Base-by-base conservation (phyloP, 1,139 yeast genomes). In the Hyphopichia buzzinii region DNA sequence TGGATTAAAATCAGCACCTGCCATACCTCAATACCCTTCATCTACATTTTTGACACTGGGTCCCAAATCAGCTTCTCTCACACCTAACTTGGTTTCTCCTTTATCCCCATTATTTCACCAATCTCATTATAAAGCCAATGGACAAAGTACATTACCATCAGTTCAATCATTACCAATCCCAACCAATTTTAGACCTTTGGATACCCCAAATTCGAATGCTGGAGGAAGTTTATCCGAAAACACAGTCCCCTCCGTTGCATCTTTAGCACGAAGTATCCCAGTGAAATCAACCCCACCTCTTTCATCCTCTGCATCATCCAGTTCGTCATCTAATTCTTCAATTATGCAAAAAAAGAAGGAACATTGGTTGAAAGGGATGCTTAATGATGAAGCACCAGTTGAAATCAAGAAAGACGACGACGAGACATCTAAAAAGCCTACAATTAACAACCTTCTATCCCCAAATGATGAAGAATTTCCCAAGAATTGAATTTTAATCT, bases 41-140 rank as follows among this genome's bases (percentile, higher is more conserved):
- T 41, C 48, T 5, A 48, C 50, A 6, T 39, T 38, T 33, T 41
- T 48, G 25, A 48, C 55, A 21, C 19, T 13, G 19, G 38, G 28
- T 10, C 47, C 46, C 15, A 41, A 43, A 36, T 49, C 55, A n/a
- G 50, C 55, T 7, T 48, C 58, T n/a, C 49, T 54, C 28, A 57
- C 62, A 12, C 67, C 70, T 5, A 57, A 57, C 40, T 47, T 65
- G 48, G 65, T 64, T 12, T 61, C 67, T 38, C 74, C 75, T 8
- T 53, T 70, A 33, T 59, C 67, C 17, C 75, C 75, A 17, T 54
- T 69, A 27, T 68, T 67, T 47, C 72, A 64, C 45, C 72, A 64
- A 41, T 54, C 61, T 21, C 64, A 64, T 39, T 56, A 54, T 41
- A 68, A 64, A 40, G 46, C 55, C 6, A 43, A 25, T 7, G 13